Evolutionary conservation across 208 protist genomes (phyloP), one percentile per base, ranked within the genome.

Genomic region (Tritrichomonas foetus): DNA sequence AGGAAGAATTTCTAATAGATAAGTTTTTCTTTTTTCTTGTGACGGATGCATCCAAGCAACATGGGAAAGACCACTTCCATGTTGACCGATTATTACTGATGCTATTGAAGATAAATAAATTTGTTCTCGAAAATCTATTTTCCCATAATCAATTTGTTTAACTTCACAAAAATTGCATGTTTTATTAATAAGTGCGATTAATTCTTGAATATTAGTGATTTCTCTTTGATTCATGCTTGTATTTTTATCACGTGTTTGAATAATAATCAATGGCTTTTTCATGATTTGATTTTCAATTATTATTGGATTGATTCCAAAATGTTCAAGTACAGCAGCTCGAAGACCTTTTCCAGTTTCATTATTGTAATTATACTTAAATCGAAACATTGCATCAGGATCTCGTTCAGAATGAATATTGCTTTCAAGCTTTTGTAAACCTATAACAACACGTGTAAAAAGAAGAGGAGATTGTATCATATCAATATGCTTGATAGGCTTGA

Each of bases 61-160:
- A 82, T 82, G 74, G 41, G 74, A 22, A 49, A 82, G 41, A n/a
- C 74, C 74, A 82, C n/a, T 47, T 14, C 74, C 74, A 53, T 82
- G 74, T 14, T 50, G n/a, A 22, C 74, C 74, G n/a, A 82, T 50
- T 30, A 82, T n/a, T 9, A 82, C 41, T 30, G n/a, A 36, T 53
- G 74, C 74, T 50, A 20, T 25, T n/a, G 33, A 14, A 50, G 50
- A n/a, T 50, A 82, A 30, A 14, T 47, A 14, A 53, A 82, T 50
- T 30, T 82, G 74, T 3, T 50, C 74, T n/a, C 8, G 2, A n/a
- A 50, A 50, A 3, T 82, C 41, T 9, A 47, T 11, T 14, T 82
- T 50, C 50, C 50, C 41, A 11, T 50, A 50, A 30, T 82, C 74
- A 1, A 82, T 41, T n/a, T 20, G 11, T 82, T 41, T 82, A n/a